Conservation (phyloP, 2,329 filamentous ascomycete genomes). For the Cucurbitaria berberidis region DNA sequence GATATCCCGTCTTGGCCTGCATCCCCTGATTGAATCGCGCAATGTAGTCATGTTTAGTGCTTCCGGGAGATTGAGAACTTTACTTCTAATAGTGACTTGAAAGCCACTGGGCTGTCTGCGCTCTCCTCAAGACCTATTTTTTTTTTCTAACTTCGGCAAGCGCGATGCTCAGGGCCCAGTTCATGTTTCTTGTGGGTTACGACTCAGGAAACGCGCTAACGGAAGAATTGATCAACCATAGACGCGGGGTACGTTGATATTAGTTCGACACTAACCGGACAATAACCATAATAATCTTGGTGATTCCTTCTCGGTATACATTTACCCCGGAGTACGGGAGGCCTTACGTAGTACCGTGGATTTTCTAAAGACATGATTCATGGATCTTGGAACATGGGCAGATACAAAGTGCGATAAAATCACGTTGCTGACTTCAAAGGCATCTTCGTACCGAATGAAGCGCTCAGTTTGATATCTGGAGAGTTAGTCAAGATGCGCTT, state of each 20-base stretch:
- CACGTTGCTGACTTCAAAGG: neutral
- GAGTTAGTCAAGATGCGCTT: constrained; percentile 1
- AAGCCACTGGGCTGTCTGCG: too few relatives aligned
- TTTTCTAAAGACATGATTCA: neutral
- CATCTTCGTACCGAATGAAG: neutral
- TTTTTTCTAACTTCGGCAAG: neutral
- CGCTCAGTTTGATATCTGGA: neutral
- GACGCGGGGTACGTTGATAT: constrained; percentile 1
- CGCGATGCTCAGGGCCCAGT: neutral
- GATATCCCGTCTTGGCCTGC: too few relatives aligned
- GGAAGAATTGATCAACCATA: constrained; percentile 2
- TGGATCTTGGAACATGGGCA: neutral
- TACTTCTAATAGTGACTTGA: too few relatives aligned
- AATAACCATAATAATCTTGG: constrained; percentile 3
- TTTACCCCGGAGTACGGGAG: constrained; percentile 15
- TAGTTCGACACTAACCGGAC: constrained; percentile 2
- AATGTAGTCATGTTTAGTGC: too few relatives aligned
- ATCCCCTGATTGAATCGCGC: too few relatives aligned
- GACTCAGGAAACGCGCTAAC: neutral
- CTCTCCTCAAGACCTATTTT: too few relatives aligned
- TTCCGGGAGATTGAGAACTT: too few relatives aligned
- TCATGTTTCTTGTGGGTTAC: neutral
- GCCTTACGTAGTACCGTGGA: neutral
- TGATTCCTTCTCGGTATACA: constrained; percentile 18
- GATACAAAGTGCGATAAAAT: neutral